Evolutionary conservation across 768 basidiomycete genomes (phyloP).

Genomic region (Nidularia pulvinata): DNA sequence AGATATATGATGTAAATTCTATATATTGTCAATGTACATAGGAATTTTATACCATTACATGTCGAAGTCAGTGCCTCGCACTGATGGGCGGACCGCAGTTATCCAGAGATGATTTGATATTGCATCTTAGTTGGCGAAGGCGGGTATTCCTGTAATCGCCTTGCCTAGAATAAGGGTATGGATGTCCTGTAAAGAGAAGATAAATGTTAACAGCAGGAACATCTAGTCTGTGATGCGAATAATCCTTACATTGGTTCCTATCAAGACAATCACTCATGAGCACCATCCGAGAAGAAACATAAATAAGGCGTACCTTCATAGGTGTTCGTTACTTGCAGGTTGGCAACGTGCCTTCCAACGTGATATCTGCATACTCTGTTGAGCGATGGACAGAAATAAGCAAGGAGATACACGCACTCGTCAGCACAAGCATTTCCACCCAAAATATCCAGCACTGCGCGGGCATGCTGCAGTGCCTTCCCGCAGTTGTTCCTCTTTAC

Average conservation of each 20-base stretch:
- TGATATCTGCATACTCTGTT: slow-evolving; percentile 61
- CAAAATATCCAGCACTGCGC: slow-evolving; percentile 84
- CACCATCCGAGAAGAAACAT: not conserved
- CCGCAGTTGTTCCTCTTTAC: slow-evolving; percentile 97
- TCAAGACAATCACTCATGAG: not conserved
- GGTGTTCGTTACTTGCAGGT: slow-evolving; percentile 94
- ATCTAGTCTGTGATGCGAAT: slow-evolving; percentile 2
- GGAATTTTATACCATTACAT: not conserved
- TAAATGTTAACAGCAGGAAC: slow-evolving; percentile 5
- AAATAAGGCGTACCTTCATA: slow-evolving; percentile 70
- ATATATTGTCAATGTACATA: slow-evolving; percentile 1
- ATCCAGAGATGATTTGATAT: not conserved
- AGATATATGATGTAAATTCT: slow-evolving; percentile 38
- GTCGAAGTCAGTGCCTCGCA: too few relatives aligned
- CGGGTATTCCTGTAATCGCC: slow-evolving; percentile 87
- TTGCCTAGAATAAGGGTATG: slow-evolving; percentile 94
- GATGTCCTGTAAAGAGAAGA: slow-evolving; percentile 56
- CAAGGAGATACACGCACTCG: slow-evolving; percentile 58
- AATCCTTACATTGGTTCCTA: slow-evolving; percentile 54
- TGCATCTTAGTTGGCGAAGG: slow-evolving; percentile 63
- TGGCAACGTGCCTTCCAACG: slow-evolving; percentile 92
- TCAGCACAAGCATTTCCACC: slow-evolving; percentile 95
- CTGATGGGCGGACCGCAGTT: too few relatives aligned
- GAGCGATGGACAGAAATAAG: not conserved
- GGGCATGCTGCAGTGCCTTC: slow-evolving; percentile 84